Base-by-base conservation (phyloP, 805 yeast species). In the Candida wancherniae region DNA sequence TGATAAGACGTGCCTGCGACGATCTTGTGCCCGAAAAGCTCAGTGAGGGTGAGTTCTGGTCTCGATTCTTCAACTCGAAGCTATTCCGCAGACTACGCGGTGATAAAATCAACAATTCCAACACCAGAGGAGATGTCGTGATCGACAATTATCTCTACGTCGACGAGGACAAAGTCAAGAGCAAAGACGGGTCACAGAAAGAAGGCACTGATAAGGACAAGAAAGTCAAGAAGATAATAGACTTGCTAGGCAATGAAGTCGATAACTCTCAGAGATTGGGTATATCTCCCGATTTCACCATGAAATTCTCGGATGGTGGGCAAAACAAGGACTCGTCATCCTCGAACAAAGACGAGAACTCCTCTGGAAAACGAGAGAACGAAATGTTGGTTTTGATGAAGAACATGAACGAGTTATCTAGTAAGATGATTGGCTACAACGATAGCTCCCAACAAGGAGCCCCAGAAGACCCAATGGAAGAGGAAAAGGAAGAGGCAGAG, bases 1-100 rank as follows among this genome's bases (percentile, higher is more conserved):
- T 88, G 22, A 94, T 92, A 15, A 76, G 84, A 38, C 76, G 74
- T 40, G 97, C 97, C 0, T 92, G 84, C 50, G 79, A 76, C 37
- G 98, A 92, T 33, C 79, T 79, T 36, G 98, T 92, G 4, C 98
- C 97, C 1, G 47, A 39, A 9, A 79, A 80, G 39, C 68, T 92
- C 31, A 72, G 75, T 28, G 97, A 92, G 53, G 88, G 90, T 24
- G 95, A 84, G 50, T 92, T 92, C 48, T 92, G 98, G 98, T 85
- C 95, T 8, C 66, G 97, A 40, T 92, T 92, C 50, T 92, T 92
- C 67, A 80, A 85, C 48, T 87, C 97, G 0, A 82, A 86, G 47
- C 62, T 92, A 38, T 92, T 88, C 50, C 69, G 96, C 44, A 75
- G 87, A 47, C 63, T 92, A 19, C 71, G 95, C 53, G 98, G 98